Base-by-base conservation (phyloP, 1,139 yeast species). In the Geotrichum histeridarum region DNA sequence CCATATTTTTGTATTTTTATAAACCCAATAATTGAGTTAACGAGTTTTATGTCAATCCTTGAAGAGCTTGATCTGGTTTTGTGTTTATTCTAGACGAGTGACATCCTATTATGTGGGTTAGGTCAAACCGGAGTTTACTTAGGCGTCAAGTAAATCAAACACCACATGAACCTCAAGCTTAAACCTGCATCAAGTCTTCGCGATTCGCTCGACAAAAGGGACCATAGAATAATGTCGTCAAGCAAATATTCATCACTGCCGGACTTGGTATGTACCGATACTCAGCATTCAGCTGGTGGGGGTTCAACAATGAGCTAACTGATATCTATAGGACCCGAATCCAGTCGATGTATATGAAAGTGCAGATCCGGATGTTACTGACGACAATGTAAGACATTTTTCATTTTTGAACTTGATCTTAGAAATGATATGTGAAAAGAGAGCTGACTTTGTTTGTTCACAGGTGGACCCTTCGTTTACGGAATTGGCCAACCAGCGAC, bases 261-360 rank as follows among this genome's bases (percentile, higher is more conserved):
- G 11, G 58, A 55, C 43, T 15, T 55, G 15, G 58, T 55, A 38
- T 7, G 58, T 41, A 8, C 27, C 11, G 11, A 9, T n/a, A 35
- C 18, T 11, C 11, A 12, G 18, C 18, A 14, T 35, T 18, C 2
- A 42, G 3, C 12, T 27, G 6, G 15, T 22, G 14, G n/a, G 18
- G 12, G 17, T 6, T 27, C 14, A 42, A 7, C 14, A 12, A 8
- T 12, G 9, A 39, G 14, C 35, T 36, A 35, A 14, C 15, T 47
- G 8, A 9, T 43, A 2, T 31, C 41, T 41, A 7, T 8, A 53
- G 58, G 58, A 56, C 39, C 51, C 54, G 12, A 56, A 51, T 42
- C 55, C 58, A 15, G 37, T 44, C 15, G 58, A 56, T 31, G 43
- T 56, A 5, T 56, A 43, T 30, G 58, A 56, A 47, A 47, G 55